Conservation (phyloP, 2,329 filamentous ascomycete species). For the Phialocephala subalpina region DNA sequence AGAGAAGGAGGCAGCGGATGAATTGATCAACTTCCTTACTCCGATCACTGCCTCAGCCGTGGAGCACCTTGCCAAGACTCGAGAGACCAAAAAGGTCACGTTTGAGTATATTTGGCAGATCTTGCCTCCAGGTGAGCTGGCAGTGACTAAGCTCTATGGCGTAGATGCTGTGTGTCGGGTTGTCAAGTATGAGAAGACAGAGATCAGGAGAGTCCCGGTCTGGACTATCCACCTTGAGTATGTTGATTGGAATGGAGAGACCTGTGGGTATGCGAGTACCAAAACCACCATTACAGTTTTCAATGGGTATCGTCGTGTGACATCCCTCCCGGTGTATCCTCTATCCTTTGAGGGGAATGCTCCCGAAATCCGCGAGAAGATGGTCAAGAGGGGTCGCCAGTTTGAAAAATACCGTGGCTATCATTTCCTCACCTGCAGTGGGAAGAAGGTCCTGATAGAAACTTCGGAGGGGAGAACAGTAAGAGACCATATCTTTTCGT, state of each 20-base stretch:
- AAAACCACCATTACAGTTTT: background rate
- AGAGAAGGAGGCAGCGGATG: slow-evolving; percentile 2
- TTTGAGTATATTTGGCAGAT: slow-evolving; percentile 19
- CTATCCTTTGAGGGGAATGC: background rate
- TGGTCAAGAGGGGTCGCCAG: background rate
- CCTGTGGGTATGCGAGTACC: slow-evolving; percentile 10
- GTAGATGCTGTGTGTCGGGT: slow-evolving; percentile 19
- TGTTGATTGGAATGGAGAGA: slow-evolving; percentile 21
- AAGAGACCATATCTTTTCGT: slow-evolving; percentile 7
- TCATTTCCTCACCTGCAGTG: background rate
- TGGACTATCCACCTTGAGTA: background rate
- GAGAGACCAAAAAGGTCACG: slow-evolving; percentile 13
- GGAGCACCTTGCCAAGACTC: slow-evolving; percentile 5
- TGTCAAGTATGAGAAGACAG: slow-evolving; percentile 18
- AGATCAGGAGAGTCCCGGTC: background rate
- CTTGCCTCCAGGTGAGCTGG: slow-evolving; percentile 14
- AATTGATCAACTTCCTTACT: slow-evolving; percentile 13
- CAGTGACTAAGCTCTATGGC: slow-evolving; percentile 18
- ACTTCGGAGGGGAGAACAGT: slow-evolving; percentile 15
- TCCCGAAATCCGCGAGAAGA: background rate
- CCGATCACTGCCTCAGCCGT: slow-evolving; percentile 14
- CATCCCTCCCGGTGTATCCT: background rate
- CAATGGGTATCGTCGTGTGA: slow-evolving; percentile 2
- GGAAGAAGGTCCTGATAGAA: slow-evolving; percentile 12
- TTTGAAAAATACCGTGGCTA: background rate